phyloP scores from a whole-genome alignment of 106 monocot species.

The Iris macrosiphon region DNA sequence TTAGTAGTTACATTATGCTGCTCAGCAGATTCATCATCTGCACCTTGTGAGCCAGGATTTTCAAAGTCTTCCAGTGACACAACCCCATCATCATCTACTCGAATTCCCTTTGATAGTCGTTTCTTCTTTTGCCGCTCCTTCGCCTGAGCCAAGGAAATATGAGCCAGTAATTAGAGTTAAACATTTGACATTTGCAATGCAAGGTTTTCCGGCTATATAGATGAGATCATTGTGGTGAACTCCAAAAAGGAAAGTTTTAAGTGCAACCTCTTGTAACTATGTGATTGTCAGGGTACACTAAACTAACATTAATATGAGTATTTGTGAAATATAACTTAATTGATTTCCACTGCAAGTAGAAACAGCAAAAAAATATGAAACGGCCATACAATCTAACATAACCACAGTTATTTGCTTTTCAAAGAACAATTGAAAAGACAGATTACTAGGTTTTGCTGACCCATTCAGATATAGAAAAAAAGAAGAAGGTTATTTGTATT shows the following conservation, averaged over 20 bases:
- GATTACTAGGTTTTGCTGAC: too few species aligned
- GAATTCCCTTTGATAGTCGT: slow-evolving; percentile 55
- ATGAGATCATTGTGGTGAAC: background rate
- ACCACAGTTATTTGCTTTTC: too few species aligned
- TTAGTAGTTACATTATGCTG: slow-evolving; percentile 25
- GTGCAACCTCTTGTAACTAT: too few species aligned
- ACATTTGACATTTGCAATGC: background rate
- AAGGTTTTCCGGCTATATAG: background rate
- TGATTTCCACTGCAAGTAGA: too few species aligned
- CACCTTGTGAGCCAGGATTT: slow-evolving; percentile 23
- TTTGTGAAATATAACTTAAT: too few species aligned
- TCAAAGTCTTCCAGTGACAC: slow-evolving; percentile 65
- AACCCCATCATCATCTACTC: slow-evolving; percentile 70
- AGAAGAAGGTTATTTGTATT: too few species aligned
- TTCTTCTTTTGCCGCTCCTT: slow-evolving; percentile 91
- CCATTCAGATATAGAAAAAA: too few species aligned
- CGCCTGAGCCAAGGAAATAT: slow-evolving; percentile 22
- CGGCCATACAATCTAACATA: too few species aligned
- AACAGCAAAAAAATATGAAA: too few species aligned
- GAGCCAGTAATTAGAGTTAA: background rate
- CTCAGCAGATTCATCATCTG: slow-evolving; percentile 25
- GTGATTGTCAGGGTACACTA: too few species aligned
- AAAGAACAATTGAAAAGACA: too few species aligned
- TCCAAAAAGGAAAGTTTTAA: background rate
- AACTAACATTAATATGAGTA: too few species aligned